A percentile compares a stretch with the other conserved stretches of the same genome.
Evolutionary conservation across 208 protist species (phyloP).

Genomic region (Trypanosomatidae sp.): DNA sequence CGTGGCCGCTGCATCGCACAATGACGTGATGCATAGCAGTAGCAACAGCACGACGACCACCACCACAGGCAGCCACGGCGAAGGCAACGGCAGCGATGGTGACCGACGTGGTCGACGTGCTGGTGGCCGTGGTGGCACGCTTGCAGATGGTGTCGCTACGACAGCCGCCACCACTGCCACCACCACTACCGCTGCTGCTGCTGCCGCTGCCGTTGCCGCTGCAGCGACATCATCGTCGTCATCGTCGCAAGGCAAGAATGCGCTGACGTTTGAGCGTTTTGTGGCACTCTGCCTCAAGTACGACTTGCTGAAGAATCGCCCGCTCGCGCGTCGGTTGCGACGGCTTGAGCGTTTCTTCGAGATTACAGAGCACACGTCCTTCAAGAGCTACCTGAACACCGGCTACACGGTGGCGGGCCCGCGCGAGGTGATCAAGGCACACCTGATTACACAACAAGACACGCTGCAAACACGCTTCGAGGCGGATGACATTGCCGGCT

Average conservation of each 20-base stretch:
- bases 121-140: too few relatives aligned
- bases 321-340: slow-evolving; percentile 56
- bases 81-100: neutral
- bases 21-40: neutral
- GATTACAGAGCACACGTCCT: slow-evolving; percentile 39
- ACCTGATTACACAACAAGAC: slow-evolving; percentile 37
- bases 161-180: neutral
- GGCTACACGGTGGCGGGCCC: slow-evolving; percentile 74
- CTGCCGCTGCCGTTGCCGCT: neutral
- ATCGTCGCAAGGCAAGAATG: neutral
- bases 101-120: neutral
- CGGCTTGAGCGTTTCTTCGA: slow-evolving; percentile 67
- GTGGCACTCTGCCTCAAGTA: slow-evolving; percentile 55
- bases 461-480: slow-evolving; percentile 48
- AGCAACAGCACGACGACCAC: neutral
- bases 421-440: slow-evolving; percentile 52
- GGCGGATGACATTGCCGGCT: slow-evolving; percentile 30
- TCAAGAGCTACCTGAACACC: slow-evolving; percentile 48
- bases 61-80: neutral
- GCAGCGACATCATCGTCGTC: neutral
- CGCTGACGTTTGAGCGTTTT: slow-evolving; percentile 76
- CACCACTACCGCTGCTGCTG: neutral
- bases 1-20: slow-evolving; percentile 1
- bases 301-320: slow-evolving; percentile 74
- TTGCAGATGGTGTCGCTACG: too few relatives aligned